Percentiles rank a stretch among this genome's conserved stretches.
Conservation (phyloP, 2,329 filamentous ascomycete genomes). For the Penicillium sp. region DNA sequence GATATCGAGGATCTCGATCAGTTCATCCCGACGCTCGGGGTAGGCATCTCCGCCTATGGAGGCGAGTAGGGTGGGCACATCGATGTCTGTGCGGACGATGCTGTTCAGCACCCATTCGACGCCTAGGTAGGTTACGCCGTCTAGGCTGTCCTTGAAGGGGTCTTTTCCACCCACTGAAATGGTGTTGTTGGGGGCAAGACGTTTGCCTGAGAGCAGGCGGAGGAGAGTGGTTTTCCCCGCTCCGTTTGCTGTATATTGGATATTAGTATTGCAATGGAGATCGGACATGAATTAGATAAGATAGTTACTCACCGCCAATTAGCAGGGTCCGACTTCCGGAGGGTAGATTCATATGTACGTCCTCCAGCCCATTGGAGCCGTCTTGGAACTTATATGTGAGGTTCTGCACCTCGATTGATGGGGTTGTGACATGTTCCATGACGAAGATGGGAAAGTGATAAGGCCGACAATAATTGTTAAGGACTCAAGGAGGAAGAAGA, state of each 20-base stretch:
- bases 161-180: constrained; percentile 79
- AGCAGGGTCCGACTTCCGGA: constrained; percentile 81
- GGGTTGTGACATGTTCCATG: constrained; percentile 32
- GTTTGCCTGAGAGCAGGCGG: constrained; percentile 89
- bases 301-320: constrained; percentile 64
- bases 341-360: constrained; percentile 73
- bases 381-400: constrained; percentile 89
- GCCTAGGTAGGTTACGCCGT: constrained; percentile 94
- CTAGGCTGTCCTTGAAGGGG: constrained; percentile 83
- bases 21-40: constrained; percentile 75
- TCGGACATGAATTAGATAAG: too few relatives aligned
- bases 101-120: constrained; percentile 98
- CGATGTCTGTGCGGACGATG: constrained; percentile 92
- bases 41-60: constrained; percentile 85
- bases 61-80: constrained; percentile 76
- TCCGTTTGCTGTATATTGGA: constrained; percentile 65
- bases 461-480: neutral
- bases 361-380: constrained; percentile 69
- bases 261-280: constrained; percentile 20
- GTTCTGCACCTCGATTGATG: constrained; percentile 67
- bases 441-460: neutral
- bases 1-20: constrained; percentile 84
- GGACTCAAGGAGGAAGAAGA: neutral
- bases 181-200: constrained; percentile 71
- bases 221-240: constrained; percentile 96